A percentile compares a stretch with the other conserved stretches of the same genome.
These are phyloP conservation scores for Nemania serpens DNA, from an alignment of 2,329 filamentous ascomycete species.

Conservation along the genomic window DNA sequence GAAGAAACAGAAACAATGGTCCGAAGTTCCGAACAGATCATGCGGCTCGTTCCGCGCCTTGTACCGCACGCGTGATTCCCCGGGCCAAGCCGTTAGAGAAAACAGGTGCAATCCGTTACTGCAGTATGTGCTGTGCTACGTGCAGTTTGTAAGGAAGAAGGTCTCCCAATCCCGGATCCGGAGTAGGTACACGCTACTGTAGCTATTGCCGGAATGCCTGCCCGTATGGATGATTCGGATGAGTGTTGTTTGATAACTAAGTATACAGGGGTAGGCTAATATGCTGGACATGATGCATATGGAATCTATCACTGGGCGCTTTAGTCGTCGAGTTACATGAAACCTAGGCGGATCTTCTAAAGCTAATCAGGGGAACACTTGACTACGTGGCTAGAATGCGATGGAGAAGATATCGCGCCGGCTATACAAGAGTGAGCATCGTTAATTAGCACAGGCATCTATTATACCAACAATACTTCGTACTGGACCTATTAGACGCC, in stretches of 20 bases:
- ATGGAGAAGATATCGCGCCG: constrained; percentile 6
- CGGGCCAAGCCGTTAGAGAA: constrained; percentile 21
- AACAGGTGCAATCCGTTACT: constrained; percentile 13
- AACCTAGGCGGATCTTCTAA: constrained; percentile 1
- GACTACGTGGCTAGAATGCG: constrained; percentile 12
- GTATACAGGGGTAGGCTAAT: constrained; percentile 1
- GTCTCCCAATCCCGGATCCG: background rate
- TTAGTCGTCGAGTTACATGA: background rate
- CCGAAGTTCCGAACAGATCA: background rate
- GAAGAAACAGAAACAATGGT: background rate
- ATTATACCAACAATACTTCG: constrained; percentile 8
- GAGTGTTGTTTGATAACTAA: constrained; percentile 5
- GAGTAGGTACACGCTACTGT: background rate
- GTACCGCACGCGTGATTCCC: constrained; percentile 20
- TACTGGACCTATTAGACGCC: background rate
- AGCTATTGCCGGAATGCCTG: background rate
- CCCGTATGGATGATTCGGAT: constrained; percentile 20
- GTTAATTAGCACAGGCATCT: constrained; percentile 19
- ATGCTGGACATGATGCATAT: constrained; percentile 12
- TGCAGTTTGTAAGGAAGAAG: constrained; percentile 7
- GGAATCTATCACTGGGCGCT: background rate
- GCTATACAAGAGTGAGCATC: constrained; percentile 8
- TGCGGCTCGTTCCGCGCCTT: constrained; percentile 20
- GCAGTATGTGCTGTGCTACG: constrained; percentile 1
- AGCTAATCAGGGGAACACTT: background rate